Percentiles rank a stretch among this genome's conserved stretches.
Conservation (phyloP, 2,329 filamentous ascomycete genomes). For the Exophiala mesophila region DNA sequence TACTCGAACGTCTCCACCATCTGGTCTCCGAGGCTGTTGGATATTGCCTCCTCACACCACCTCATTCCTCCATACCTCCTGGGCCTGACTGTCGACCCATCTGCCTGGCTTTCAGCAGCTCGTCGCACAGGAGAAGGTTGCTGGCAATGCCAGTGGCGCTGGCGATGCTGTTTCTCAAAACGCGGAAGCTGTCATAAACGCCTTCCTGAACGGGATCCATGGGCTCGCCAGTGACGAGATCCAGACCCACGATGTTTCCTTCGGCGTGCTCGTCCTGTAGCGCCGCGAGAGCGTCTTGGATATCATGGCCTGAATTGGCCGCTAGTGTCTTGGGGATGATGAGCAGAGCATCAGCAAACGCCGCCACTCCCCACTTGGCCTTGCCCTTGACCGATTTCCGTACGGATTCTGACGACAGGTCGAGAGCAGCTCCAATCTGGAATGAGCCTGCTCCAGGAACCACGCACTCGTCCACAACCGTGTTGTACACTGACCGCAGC, state of each 20-base stretch:
- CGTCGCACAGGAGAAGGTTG: slow-evolving; percentile 91
- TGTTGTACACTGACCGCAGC: slow-evolving; percentile 95
- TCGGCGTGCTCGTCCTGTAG: slow-evolving; percentile 82
- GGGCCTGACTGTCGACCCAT: slow-evolving; percentile 59
- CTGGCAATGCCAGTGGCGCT: slow-evolving; percentile 93
- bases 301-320: slow-evolving; percentile 91
- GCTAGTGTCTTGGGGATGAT: slow-evolving; percentile 97
- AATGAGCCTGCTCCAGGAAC: slow-evolving; percentile 93
- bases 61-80: slow-evolving; percentile 24
- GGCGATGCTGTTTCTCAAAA: slow-evolving; percentile 86
- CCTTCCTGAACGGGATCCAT: slow-evolving; percentile 94
- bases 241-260: slow-evolving; percentile 79
- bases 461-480: slow-evolving; percentile 96
- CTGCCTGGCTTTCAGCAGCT: slow-evolving; percentile 94
- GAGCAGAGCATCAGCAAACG: slow-evolving; percentile 90
- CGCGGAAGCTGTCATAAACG: slow-evolving; percentile 93
- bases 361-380: slow-evolving; percentile 90
- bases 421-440: slow-evolving; percentile 85
- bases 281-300: slow-evolving; percentile 85
- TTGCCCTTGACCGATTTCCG: slow-evolving; percentile 92
- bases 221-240: slow-evolving; percentile 79
- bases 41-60: too few relatives aligned
- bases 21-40: too few relatives aligned
- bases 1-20: too few relatives aligned
- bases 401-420: slow-evolving; percentile 82